These are phyloP conservation scores for Trichoderma gracile DNA, from an alignment of 2,329 filamentous ascomycete genomes.

Conservation along the genomic window DNA sequence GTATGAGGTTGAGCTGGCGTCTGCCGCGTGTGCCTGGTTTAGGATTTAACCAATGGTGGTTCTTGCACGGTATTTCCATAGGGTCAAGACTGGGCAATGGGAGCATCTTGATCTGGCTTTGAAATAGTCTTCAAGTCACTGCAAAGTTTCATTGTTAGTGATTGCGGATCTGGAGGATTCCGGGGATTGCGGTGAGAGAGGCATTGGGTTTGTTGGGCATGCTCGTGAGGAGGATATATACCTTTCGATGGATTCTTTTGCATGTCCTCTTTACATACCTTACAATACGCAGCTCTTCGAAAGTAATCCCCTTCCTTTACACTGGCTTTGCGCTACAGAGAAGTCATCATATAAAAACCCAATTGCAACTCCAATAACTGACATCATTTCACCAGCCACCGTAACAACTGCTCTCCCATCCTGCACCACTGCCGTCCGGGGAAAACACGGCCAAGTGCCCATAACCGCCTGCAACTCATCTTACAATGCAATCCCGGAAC, in stretches of 20 bases:
- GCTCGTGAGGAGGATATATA: too few species aligned
- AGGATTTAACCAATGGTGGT: neutral
- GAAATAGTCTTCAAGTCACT: too few species aligned
- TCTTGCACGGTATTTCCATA: neutral
- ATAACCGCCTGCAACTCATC: conserved; percentile 3
- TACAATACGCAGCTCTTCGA: neutral
- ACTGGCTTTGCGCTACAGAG: neutral
- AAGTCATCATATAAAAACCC: too few species aligned
- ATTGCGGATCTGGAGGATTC: too few species aligned
- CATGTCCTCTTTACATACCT: too few species aligned
- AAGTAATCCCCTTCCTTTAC: neutral
- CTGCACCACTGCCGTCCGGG: conserved; percentile 7
- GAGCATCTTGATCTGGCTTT: neutral
- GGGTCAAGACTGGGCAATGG: neutral
- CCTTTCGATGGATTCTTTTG: too few species aligned
- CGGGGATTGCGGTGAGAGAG: too few species aligned
- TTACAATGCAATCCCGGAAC: conserved; percentile 6
- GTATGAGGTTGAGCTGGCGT: conserved; percentile 15
- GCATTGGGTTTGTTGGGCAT: too few species aligned
- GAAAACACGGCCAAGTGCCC: conserved; percentile 15
- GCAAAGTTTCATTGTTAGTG: too few species aligned
- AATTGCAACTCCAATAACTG: conserved; percentile 6
- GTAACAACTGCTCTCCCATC: neutral
- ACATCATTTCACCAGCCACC: neutral
- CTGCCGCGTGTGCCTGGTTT: conserved; percentile 11